phyloP scores from a whole-genome alignment of 805 yeast species.

The Spathaspora arborariae region DNA sequence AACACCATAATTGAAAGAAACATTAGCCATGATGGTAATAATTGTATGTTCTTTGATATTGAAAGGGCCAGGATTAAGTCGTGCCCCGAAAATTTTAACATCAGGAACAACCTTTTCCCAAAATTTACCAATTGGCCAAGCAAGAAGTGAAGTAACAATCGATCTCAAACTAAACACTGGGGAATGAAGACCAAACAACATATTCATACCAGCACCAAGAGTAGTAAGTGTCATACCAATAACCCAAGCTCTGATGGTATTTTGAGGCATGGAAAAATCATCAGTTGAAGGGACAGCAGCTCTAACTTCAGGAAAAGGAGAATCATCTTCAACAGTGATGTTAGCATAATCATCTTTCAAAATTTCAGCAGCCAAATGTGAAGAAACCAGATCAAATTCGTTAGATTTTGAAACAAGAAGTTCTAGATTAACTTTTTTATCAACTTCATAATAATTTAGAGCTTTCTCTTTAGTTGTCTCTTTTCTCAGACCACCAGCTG shows the following conservation, averaged over 20 bases:
- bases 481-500: too few species aligned
- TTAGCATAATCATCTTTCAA: constrained; percentile 37
- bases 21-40: constrained; percentile 51
- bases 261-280: constrained; percentile 46
- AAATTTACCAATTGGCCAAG: constrained; percentile 56
- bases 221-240: constrained; percentile 48
- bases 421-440: constrained; percentile 7
- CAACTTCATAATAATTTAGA: constrained; percentile 9
- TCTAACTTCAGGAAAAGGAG: constrained; percentile 66
- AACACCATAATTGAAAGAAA: constrained; percentile 38
- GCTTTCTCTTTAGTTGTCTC: constrained; percentile 3
- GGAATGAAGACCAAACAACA: constrained; percentile 53
- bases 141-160: constrained; percentile 54
- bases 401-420: constrained; percentile 21
- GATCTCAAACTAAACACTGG: constrained; percentile 51
- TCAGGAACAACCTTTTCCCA: constrained; percentile 41
- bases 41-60: constrained; percentile 60
- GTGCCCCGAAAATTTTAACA: constrained; percentile 27
- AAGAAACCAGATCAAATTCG: constrained; percentile 32
- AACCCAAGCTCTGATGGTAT: constrained; percentile 55
- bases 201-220: constrained; percentile 56
- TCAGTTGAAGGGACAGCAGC: constrained; percentile 54
- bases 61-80: constrained; percentile 57
- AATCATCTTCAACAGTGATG: constrained; percentile 34
- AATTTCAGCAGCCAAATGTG: constrained; percentile 19